phyloP scores from a whole-genome alignment of 345 rosid genomes.

The Lagerstroemia speciosa region DNA sequence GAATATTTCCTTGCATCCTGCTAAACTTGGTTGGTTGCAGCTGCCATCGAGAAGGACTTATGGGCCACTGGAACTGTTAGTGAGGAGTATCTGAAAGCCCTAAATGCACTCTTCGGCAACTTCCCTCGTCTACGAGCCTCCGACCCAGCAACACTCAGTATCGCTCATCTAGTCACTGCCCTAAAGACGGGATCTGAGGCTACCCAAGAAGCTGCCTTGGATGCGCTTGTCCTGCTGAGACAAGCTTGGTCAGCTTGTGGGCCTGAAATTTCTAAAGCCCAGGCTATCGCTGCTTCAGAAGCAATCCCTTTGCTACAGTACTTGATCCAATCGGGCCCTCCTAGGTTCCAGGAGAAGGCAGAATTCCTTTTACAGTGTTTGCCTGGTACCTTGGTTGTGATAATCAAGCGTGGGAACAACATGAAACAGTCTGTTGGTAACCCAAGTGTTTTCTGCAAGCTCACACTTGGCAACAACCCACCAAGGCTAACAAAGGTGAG shows the following conservation, averaged over 20 bases:
- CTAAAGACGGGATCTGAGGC: conserved; percentile 98
- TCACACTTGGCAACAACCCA: conserved; percentile 80
- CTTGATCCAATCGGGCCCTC: conserved; percentile 98
- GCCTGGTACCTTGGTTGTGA: conserved; percentile 92
- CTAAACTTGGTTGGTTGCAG: conserved; percentile 38
- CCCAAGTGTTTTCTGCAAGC: conserved; percentile 92
- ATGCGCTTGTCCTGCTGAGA: conserved; percentile 86
- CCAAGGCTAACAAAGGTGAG: conserved; percentile 79
- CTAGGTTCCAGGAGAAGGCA: conserved; percentile 98
- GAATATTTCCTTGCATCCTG: background rate
- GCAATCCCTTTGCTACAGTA: conserved; percentile 94
- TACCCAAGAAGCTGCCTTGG: conserved; percentile 97
- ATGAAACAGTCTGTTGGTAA: conserved; percentile 99
- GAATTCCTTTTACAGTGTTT: conserved; percentile 93
- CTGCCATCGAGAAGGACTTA: conserved; percentile 95
- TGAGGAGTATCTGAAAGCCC: conserved; percentile 91
- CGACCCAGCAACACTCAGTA: conserved; percentile 95
- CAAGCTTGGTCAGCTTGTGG: conserved; percentile 99
- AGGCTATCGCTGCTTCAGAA: conserved; percentile 95
- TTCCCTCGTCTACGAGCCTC: conserved; percentile 99
- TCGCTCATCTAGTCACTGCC: conserved; percentile 89
- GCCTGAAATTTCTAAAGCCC: conserved; percentile 94
- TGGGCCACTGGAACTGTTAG: conserved; percentile 97
- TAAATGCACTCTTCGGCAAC: conserved; percentile 83
- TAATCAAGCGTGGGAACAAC: conserved; percentile 91